Evolutionary conservation across 768 basidiomycete species (phyloP).

Genomic region (Trametes elegans): DNA sequence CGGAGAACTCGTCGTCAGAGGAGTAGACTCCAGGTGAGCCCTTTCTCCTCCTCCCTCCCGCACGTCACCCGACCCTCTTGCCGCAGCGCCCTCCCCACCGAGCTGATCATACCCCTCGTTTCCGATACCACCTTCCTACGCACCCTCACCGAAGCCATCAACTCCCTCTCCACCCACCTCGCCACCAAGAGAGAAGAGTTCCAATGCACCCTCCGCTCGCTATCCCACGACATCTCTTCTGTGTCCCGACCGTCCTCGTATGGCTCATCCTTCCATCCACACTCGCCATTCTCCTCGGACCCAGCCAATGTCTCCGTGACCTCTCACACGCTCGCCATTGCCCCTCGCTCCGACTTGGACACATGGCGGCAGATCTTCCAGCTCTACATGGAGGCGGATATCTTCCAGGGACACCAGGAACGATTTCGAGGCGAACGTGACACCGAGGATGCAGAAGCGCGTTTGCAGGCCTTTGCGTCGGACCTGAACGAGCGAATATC

Average conservation of each 20-base stretch:
- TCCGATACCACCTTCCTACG: constrained; percentile 81
- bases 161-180: constrained; percentile 54
- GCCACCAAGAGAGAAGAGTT: constrained; percentile 50
- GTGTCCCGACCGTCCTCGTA: constrained; percentile 34
- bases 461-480: constrained; percentile 67
- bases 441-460: constrained; percentile 65
- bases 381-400: constrained; percentile 79
- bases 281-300: constrained; percentile 29
- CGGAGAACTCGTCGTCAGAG: not conserved
- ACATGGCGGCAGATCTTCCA: constrained; percentile 90
- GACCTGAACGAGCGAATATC: constrained; percentile 44
- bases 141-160: constrained; percentile 59
- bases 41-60: constrained; percentile 3
- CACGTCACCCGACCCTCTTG: constrained; percentile 6
- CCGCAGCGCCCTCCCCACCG: constrained; percentile 24
- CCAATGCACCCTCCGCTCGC: constrained; percentile 41
- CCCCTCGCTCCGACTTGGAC: constrained; percentile 61
- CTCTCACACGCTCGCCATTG: constrained; percentile 9
- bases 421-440: constrained; percentile 62
- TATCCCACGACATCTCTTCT: constrained; percentile 40
- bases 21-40: not conserved
- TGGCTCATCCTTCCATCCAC: constrained; percentile 33
- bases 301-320: constrained; percentile 24
- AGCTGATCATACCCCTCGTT: constrained; percentile 76
- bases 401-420: constrained; percentile 78